Evolutionary conservation across 2,329 filamentous ascomycete species (phyloP).

Genomic region (Tolypocladium tropicale): DNA sequence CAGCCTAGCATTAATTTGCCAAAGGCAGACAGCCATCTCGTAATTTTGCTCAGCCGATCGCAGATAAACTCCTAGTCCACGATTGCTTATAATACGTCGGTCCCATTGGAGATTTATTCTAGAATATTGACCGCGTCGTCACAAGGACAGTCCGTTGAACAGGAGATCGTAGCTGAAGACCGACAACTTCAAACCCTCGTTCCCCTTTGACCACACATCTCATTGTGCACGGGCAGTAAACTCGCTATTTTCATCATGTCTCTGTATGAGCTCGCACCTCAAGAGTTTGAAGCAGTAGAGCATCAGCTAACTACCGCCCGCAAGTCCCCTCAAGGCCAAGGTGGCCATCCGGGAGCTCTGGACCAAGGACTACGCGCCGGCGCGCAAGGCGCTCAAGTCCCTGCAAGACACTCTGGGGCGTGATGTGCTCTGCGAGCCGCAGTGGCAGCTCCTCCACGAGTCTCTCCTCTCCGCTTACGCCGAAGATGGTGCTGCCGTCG

Average conservation of each 20-base stretch:
- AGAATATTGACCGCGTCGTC: too few relatives aligned
- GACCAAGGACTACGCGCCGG: constrained; percentile 21
- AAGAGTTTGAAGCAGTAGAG: background rate
- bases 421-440: constrained; percentile 25
- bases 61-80: background rate
- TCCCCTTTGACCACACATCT: background rate
- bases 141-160: background rate
- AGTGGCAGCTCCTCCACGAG: constrained; percentile 31
- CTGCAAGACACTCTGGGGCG: constrained; percentile 28
- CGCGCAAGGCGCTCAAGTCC: constrained; percentile 19
- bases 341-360: constrained; percentile 33
- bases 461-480: constrained; percentile 26
- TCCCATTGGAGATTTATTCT: background rate
- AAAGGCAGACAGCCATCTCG: background rate
- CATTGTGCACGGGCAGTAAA: background rate
- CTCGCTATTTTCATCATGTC: constrained; percentile 5
- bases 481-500: constrained; percentile 27
- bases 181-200: background rate
- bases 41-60: background rate
- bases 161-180: background rate
- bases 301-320: background rate
- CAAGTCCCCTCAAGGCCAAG: constrained; percentile 31
- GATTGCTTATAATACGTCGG: background rate
- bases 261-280: constrained; percentile 2
- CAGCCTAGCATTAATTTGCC: background rate